These are phyloP conservation scores for Paramecium pentaurelia DNA, from an alignment of 73 alveolate species.

Conservation along the genomic window DNA sequence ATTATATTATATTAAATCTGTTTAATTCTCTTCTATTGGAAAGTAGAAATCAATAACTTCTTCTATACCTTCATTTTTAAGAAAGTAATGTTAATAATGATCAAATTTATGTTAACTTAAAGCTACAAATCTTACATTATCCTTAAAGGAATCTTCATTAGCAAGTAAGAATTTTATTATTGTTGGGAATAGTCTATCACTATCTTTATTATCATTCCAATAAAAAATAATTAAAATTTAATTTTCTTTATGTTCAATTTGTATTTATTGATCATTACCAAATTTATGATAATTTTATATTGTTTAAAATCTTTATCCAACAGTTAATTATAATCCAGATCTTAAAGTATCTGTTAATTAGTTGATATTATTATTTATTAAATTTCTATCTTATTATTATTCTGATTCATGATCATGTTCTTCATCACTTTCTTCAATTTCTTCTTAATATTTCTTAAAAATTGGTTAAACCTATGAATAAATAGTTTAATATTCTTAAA, in stretches of 20 bases:
- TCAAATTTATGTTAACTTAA: neutral
- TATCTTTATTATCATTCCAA: neutral
- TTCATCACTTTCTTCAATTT: constrained; percentile 1
- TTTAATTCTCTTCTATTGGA: neutral
- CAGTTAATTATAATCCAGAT: constrained; percentile 7
- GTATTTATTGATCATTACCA: neutral
- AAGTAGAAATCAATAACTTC: neutral
- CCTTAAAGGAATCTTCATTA: neutral
- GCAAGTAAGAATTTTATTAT: neutral
- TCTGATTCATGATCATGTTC: neutral
- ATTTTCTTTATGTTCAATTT: neutral
- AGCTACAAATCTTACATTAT: neutral
- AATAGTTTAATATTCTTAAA: neutral
- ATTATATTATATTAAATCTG: neutral
- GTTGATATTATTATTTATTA: neutral
- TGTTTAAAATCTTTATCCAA: neutral
- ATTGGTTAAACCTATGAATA: neutral
- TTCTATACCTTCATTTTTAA: neutral
- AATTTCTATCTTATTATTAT: neutral
- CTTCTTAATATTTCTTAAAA: neutral
- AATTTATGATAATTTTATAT: neutral
- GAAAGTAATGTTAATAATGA: neutral
- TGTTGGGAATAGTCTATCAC: neutral
- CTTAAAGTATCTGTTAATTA: neutral
- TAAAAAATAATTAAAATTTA: neutral